phyloP scores from a whole-genome alignment of 768 basidiomycete genomes.

The Amanita polypyramis region DNA sequence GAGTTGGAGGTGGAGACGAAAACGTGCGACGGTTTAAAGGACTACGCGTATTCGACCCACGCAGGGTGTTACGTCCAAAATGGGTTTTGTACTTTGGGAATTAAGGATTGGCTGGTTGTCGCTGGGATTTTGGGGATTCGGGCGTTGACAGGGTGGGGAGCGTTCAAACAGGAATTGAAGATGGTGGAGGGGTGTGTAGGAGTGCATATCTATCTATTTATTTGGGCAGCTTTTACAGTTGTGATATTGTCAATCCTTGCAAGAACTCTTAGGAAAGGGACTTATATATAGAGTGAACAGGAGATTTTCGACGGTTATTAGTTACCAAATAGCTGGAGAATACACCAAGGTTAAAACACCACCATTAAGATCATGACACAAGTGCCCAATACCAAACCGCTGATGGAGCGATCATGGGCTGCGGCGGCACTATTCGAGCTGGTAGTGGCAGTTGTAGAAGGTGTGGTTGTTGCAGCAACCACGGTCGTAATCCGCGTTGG shows the following conservation, averaged over 20 bases:
- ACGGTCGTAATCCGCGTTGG: neutral
- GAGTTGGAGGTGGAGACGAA: conserved; percentile 16
- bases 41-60: conserved; percentile 31
- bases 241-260: neutral
- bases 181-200: conserved; percentile 22
- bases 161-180: conserved; percentile 18
- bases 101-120: conserved; percentile 25
- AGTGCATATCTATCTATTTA: conserved; percentile 13
- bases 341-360: neutral
- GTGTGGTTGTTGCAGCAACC: neutral
- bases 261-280: neutral
- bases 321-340: too few species aligned
- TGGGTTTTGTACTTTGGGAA: conserved; percentile 30
- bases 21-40: conserved; percentile 22
- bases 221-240: neutral
- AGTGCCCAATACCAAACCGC: neutral
- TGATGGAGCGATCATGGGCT: neutral
- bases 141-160: conserved; percentile 21
- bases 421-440: neutral
- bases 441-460: neutral
- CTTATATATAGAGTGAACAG: neutral
- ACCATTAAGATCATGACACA: neutral
- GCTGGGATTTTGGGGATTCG: conserved; percentile 23
- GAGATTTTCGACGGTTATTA: neutral
- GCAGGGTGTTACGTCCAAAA: conserved; percentile 28